Evolutionary conservation across 73 alveolate genomes (phyloP), one percentile per base, ranked within the genome.

Genomic region (Paramecium octaurelia): DNA sequence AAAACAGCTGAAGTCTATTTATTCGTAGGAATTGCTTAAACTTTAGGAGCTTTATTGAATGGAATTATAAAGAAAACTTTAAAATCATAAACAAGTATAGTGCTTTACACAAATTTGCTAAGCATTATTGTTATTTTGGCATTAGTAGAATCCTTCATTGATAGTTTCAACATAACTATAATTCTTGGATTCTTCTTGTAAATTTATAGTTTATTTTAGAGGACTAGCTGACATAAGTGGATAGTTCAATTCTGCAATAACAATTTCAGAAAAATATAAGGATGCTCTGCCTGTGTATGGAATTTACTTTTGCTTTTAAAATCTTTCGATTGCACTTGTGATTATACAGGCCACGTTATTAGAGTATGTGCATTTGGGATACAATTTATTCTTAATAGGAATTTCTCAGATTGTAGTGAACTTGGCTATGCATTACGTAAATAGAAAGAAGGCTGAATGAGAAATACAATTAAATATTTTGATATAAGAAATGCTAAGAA

Each of bases 241-340:
- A 0, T 73, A 73, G 5, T 73, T 73, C 16, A 73, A 36, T 36
- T 73, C 64, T 4, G 40, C 87, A 35, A 73, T 73, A 8, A 71
- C 58, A 8, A 71, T 71, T 12, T 71, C 86, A 16, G 86, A 71
- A 34, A 10, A 34, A 29, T 71, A 34, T 18, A 35, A 73, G 18
- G 87, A 73, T 73, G 87, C 64, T 36, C 14, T 73, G 7, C 59
- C 87, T 9, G 50, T 73, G 2, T 73, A 73, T 73, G 68, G 87
- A 1, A 73, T 73, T 29, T 73, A 73, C 38, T 36, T 73, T 40
- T 36, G 34, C n/a, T 73, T 40, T 73, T 73, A 73, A 36, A 73
- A 73, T 38, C 14, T 73, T 11, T 34, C 87, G 0, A 73, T 73
- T 35, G 87, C 87, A 29, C 40, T 64, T 4, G 12, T 64, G 5